Evolutionary conservation across 2,329 filamentous ascomycete species (phyloP), one percentile per base, ranked within the genome.

Genomic region (Aureobasidium sp.): DNA sequence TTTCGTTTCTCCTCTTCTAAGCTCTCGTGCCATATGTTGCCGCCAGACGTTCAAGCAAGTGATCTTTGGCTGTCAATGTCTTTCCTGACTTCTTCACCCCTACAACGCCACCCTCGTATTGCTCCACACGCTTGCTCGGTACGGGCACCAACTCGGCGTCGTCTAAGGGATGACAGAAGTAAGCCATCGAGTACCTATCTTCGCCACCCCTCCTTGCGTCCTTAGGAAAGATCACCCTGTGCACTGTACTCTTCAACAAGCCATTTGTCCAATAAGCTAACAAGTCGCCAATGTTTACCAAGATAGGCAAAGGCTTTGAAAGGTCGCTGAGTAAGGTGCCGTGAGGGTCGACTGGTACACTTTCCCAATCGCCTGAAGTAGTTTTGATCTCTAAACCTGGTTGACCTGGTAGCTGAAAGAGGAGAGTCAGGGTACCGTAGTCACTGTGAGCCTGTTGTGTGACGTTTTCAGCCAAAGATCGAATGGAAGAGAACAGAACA

Each of bases 221-320:
- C 15, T 62, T 62, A 13, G 82, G 80, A 66, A 96, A 94, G 0
- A 93, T 85, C 34, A 97, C 94, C 12, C 93, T 81, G 72, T 97
- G 94, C 6, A 97, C 85, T 0, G 93, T 97, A 68, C 87, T 91
- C 68, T 91, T 88, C 65, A 97, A 81, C 51, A 97, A 75, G 0
- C 92, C 91, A 66, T 89, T 88, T 0, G 94, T 97, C 93, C 93
- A 97, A 73, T 95, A 94, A 37, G 85, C 88, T 15, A 90, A 76
- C 37, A 89, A 68, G 70, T 90, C 87, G 0, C 86, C 87, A n/a
- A 89, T 88, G 65, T 88, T 88, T 15, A 88, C 82, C 3, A 87
- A 71, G n/a, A 84, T 90, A 1, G 88, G 92, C 69, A 66, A 70
- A 2, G 64, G 37, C 7, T 34, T 26, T 9, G 42, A 39, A 17